Conservation (phyloP, 495 filamentous ascomycete genomes). For the Pyrenopolyporus hunteri region DNA sequence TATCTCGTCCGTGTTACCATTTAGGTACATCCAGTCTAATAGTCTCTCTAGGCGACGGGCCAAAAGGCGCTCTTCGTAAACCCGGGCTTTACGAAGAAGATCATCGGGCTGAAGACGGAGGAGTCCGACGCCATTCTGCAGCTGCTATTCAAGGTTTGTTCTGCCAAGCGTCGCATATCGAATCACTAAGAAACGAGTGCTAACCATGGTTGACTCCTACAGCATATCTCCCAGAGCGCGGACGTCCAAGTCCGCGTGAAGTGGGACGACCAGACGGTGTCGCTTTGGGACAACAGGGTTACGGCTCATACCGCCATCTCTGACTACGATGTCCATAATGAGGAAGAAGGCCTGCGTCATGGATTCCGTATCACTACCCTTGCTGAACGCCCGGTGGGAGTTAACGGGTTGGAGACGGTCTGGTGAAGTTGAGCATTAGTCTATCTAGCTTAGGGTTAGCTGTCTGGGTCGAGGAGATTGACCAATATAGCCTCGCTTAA, state of each 20-base stretch:
- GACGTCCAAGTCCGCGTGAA: constrained; percentile 74
- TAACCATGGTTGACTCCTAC: neutral
- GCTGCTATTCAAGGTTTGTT: constrained; percentile 68
- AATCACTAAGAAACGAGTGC: neutral
- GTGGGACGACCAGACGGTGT: constrained; percentile 73
- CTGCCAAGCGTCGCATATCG: constrained; percentile 16
- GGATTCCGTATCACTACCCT: constrained; percentile 56
- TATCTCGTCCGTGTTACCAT: neutral
- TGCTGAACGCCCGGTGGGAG: constrained; percentile 52
- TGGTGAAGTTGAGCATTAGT: constrained; percentile 34
- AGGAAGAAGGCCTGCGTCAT: constrained; percentile 53
- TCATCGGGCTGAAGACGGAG: constrained; percentile 72
- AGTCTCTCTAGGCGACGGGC: constrained; percentile 61
- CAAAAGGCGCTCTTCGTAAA: constrained; percentile 83
- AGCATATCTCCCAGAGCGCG: constrained; percentile 54
- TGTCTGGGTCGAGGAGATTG: neutral
- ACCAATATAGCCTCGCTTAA: neutral
- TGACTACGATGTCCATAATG: constrained; percentile 56
- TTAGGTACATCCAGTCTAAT: neutral
- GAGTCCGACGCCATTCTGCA: constrained; percentile 71
- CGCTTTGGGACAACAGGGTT: constrained; percentile 78
- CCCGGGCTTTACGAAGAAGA: constrained; percentile 79
- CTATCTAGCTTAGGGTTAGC: neutral
- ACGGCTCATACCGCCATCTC: constrained; percentile 62
- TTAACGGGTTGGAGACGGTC: constrained; percentile 49